A percentile compares a stretch with the other conserved stretches of the same genome.
Evolutionary conservation across 305 asterid genomes (phyloP).

Genomic region (Petunia hybrid): DNA sequence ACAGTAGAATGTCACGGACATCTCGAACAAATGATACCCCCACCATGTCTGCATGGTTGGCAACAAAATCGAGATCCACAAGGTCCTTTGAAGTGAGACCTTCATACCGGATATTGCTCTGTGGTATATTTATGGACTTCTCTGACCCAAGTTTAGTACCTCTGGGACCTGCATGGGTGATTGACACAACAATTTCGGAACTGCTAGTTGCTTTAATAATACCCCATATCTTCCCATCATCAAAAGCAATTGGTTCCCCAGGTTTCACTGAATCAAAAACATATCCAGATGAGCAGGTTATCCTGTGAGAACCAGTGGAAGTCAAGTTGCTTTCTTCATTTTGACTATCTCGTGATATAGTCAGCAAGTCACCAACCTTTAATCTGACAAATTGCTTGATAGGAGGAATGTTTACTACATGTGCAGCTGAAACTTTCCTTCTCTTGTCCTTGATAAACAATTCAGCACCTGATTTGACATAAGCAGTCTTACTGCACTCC

Average conservation of each 20-base stretch:
- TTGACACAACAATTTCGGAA: constrained; percentile 69
- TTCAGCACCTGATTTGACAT: constrained; percentile 63
- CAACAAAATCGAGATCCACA: constrained; percentile 73
- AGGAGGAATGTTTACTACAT: constrained; percentile 66
- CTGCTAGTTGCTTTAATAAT: constrained; percentile 65
- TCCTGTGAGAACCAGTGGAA: constrained; percentile 53
- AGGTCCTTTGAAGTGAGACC: constrained; percentile 81
- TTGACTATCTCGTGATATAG: constrained; percentile 62
- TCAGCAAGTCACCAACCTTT: constrained; percentile 68
- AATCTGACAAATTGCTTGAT: constrained; percentile 61
- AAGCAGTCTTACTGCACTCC: constrained; percentile 65
- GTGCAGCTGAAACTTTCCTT: constrained; percentile 52
- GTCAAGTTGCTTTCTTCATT: constrained; percentile 46
- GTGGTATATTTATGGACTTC: constrained; percentile 77
- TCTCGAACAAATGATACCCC: constrained; percentile 74
- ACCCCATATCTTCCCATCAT: constrained; percentile 84
- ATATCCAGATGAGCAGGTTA: constrained; percentile 73
- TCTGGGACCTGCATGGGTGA: constrained; percentile 70
- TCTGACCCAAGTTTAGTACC: constrained; percentile 77
- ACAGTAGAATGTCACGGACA: constrained; percentile 55
- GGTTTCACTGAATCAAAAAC: constrained; percentile 81
- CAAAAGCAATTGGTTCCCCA: constrained; percentile 74
- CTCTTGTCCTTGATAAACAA: constrained; percentile 54
- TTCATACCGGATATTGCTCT: constrained; percentile 67
- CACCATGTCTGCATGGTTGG: constrained; percentile 73